phyloP scores from a whole-genome alignment of 805 yeast species.

The Diddensiella transvaalensis region DNA sequence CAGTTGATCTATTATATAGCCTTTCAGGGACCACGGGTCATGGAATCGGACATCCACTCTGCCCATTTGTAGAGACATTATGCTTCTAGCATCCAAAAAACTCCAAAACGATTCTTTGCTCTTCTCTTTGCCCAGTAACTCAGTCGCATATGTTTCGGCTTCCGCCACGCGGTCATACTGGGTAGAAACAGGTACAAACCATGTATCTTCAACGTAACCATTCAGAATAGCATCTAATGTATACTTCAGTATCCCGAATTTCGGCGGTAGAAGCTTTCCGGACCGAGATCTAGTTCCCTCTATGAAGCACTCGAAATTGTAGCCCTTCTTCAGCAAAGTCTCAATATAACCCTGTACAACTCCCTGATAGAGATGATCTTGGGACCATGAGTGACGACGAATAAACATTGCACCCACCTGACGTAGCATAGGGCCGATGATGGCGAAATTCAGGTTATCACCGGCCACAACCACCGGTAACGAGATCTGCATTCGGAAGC shows the following conservation, averaged over 20 bases:
- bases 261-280: constrained; percentile 60
- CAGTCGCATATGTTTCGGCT: constrained; percentile 50
- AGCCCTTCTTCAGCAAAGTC: constrained; percentile 45
- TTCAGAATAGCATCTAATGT: constrained; percentile 44
- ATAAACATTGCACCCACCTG: constrained; percentile 56
- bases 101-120: constrained; percentile 47
- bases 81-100: constrained; percentile 33
- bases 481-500: constrained; percentile 51
- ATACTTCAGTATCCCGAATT: constrained; percentile 56
- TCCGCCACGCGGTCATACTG: constrained; percentile 61
- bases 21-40: constrained; percentile 40
- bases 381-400: constrained; percentile 42
- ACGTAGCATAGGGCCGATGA: constrained; percentile 49
- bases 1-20: constrained; percentile 32
- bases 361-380: constrained; percentile 43
- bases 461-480: constrained; percentile 61
- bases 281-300: constrained; percentile 67
- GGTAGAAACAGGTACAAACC: constrained; percentile 54
- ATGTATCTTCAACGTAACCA: constrained; percentile 40
- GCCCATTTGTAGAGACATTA: constrained; percentile 36
- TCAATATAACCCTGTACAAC: constrained; percentile 44
- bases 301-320: constrained; percentile 55
- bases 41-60: constrained; percentile 40
- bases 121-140: constrained; percentile 55
- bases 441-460: constrained; percentile 58